phyloP scores from a whole-genome alignment of 139 green algal genomes.

The Pedinophyceae sp. region DNA sequence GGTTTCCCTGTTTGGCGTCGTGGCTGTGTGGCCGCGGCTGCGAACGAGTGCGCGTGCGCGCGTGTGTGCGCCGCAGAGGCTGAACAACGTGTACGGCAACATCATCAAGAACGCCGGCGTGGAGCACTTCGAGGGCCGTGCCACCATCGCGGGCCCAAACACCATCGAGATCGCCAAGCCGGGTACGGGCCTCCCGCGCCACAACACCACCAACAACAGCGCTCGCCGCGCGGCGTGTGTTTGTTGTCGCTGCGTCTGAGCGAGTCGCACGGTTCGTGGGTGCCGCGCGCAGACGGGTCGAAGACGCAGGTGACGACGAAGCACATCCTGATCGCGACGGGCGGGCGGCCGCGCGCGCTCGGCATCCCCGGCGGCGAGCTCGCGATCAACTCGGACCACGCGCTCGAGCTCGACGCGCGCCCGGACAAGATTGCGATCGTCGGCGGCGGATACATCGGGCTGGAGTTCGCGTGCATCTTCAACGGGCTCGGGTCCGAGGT shows the following conservation, averaged over 20 bases:
- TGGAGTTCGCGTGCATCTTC: constrained; percentile 55
- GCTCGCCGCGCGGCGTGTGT: too few relatives aligned
- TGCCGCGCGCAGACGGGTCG: constrained; percentile 9
- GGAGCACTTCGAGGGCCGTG: constrained; percentile 64
- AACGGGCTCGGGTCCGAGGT: not conserved
- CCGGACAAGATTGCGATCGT: constrained; percentile 22
- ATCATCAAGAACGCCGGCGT: constrained; percentile 60
- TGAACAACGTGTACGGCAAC: constrained; percentile 82
- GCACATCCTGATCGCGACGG: constrained; percentile 84
- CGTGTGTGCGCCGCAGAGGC: too few relatives aligned
- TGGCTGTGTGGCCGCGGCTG: too few relatives aligned
- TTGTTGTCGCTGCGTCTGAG: too few relatives aligned
- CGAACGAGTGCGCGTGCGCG: too few relatives aligned
- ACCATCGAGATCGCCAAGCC: too few relatives aligned
- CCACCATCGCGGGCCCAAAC: constrained; percentile 63
- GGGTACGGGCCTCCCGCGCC: too few relatives aligned
- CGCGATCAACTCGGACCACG: constrained; percentile 25
- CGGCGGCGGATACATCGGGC: constrained; percentile 88
- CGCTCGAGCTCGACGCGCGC: not conserved
- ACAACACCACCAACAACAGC: too few relatives aligned
- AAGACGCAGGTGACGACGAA: constrained; percentile 34
- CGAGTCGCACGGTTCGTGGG: too few relatives aligned
- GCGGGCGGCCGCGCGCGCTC: constrained; percentile 23
- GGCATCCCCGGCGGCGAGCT: constrained; percentile 12
- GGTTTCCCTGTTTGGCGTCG: too few relatives aligned